Conservation (phyloP, 371 early-diverging fungal genomes). For the Umbelopsis sp. region DNA sequence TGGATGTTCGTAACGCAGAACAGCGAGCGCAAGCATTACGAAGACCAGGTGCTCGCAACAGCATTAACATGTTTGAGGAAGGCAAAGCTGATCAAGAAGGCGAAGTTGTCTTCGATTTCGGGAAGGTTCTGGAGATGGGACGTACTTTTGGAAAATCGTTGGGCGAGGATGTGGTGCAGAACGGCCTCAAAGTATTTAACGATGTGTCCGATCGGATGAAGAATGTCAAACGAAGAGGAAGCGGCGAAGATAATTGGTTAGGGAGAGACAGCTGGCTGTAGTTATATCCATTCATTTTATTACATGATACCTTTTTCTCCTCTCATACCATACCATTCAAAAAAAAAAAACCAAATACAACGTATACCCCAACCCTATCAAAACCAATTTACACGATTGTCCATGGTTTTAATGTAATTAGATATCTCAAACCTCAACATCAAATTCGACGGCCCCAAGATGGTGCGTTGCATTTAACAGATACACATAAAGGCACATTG, state of each 20-base stretch:
- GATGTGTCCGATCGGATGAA: conserved; percentile 41
- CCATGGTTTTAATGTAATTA: not conserved
- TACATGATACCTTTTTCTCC: not conserved
- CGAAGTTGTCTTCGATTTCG: conserved; percentile 47
- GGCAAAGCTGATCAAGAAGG: conserved; percentile 23
- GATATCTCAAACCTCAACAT: not conserved
- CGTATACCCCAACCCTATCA: not conserved
- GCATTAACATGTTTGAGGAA: conserved; percentile 18
- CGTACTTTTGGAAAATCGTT: conserved; percentile 33
- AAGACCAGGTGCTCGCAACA: not conserved
- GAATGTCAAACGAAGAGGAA: conserved; percentile 7
- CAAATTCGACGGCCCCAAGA: not conserved
- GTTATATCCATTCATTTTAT: not conserved
- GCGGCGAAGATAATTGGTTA: conserved; percentile 11
- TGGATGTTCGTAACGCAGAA: not conserved
- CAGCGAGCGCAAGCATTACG: not conserved
- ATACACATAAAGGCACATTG: no score
- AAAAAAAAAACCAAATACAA: not conserved
- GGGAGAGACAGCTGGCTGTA: conserved; percentile 12
- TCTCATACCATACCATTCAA: not conserved
- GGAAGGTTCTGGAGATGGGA: conserved; percentile 45
- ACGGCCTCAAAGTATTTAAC: conserved; percentile 42
- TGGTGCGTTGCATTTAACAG: no score
- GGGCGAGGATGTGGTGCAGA: conserved; percentile 41
- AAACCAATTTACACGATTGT: not conserved